These are phyloP conservation scores for Monascus ruber DNA, from an alignment of 2,329 filamentous ascomycete genomes.

Conservation along the genomic window DNA sequence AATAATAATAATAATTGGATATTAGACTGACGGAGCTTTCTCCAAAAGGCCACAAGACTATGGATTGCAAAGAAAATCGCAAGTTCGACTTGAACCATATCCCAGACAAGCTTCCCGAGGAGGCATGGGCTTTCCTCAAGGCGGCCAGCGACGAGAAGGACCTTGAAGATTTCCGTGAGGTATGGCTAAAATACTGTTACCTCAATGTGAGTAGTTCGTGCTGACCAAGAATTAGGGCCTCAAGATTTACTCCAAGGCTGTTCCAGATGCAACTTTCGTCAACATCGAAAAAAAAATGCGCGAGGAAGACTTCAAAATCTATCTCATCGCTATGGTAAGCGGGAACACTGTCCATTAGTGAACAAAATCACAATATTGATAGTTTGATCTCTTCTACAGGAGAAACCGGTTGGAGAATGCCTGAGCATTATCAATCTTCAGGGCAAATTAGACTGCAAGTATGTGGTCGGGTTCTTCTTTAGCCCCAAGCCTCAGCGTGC, in stretches of 20 bases:
- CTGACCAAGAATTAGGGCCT: slow-evolving; percentile 25
- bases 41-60: slow-evolving; percentile 31
- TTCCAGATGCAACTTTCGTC: slow-evolving; percentile 33
- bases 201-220: background rate
- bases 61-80: slow-evolving; percentile 35
- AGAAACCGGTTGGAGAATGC: slow-evolving; percentile 30
- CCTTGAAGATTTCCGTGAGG: slow-evolving; percentile 40
- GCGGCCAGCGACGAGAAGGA: slow-evolving; percentile 39
- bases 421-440: slow-evolving; percentile 43
- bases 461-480: slow-evolving; percentile 39
- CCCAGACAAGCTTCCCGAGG: slow-evolving; percentile 35
- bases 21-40: no score
- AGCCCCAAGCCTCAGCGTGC: slow-evolving; percentile 36
- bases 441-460: slow-evolving; percentile 41
- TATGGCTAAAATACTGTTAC: slow-evolving; percentile 9
- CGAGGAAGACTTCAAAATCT: slow-evolving; percentile 34
- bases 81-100: slow-evolving; percentile 33
- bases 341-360: background rate
- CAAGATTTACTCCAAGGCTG: slow-evolving; percentile 40
- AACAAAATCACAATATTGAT: no score
- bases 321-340: slow-evolving; percentile 41
- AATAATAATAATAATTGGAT: background rate
- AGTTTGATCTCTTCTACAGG: slow-evolving; percentile 14
- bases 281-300: slow-evolving; percentile 43
- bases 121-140: slow-evolving; percentile 41